These are phyloP conservation scores for Basidiobolus meristosporus DNA, from an alignment of 371 early-diverging fungal genomes.

Conservation along the genomic window DNA sequence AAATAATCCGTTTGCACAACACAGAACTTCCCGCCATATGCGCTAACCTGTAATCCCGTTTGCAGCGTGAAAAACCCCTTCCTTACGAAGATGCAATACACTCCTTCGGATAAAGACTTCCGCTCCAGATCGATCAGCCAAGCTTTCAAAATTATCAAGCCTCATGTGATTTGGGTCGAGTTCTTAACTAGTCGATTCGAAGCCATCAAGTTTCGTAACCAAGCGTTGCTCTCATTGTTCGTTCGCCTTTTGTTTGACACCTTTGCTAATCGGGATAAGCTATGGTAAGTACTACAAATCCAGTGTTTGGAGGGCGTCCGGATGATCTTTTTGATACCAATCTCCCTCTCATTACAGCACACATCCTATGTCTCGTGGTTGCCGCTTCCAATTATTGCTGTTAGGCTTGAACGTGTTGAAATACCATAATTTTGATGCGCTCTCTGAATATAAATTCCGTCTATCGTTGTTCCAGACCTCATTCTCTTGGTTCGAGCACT, in stretches of 20 bases:
- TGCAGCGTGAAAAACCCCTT: slow-evolving; percentile 57
- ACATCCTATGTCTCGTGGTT: slow-evolving; percentile 52
- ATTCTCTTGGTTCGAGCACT: slow-evolving; percentile 50
- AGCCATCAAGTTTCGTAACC: slow-evolving; percentile 50
- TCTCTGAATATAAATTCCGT: slow-evolving; percentile 39
- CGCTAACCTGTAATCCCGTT: background rate
- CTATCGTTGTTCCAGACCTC: slow-evolving; percentile 36
- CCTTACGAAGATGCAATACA: slow-evolving; percentile 73
- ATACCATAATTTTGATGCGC: slow-evolving; percentile 38
- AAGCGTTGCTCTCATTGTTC: slow-evolving; percentile 49
- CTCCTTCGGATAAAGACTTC: slow-evolving; percentile 63
- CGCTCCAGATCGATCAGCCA: slow-evolving; percentile 33
- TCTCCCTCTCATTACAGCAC: no score
- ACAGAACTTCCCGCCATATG: slow-evolving; percentile 1
- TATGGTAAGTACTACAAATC: slow-evolving; percentile 15
- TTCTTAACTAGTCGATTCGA: slow-evolving; percentile 72
- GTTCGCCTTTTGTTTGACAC: slow-evolving; percentile 54
- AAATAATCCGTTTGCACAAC: slow-evolving; percentile 5
- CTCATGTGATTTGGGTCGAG: slow-evolving; percentile 69
- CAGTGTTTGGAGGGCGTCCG: background rate
- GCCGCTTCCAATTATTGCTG: slow-evolving; percentile 55
- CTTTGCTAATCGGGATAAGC: slow-evolving; percentile 28
- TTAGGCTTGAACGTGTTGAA: slow-evolving; percentile 61
- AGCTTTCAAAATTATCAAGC: slow-evolving; percentile 37
- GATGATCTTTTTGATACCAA: no score